Evolutionary conservation across 306 rosid species (phyloP).

Genomic region (Dicorynia guianensis): DNA sequence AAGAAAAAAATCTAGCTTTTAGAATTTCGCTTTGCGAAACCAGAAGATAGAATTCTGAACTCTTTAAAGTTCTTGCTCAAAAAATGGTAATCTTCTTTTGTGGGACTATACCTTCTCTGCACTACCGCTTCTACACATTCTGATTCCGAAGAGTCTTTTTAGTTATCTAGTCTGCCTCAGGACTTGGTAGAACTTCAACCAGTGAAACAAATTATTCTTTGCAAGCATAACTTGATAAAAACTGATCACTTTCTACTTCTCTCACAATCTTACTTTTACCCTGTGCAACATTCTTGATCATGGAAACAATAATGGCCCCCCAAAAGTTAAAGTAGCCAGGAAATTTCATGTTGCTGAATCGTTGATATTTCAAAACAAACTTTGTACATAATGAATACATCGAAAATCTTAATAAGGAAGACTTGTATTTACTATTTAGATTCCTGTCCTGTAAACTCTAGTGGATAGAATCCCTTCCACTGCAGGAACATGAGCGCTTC

Average conservation of each 20-base stretch:
- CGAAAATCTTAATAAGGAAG: conserved; percentile 27
- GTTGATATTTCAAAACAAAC: neutral
- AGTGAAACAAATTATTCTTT: conserved; percentile 7
- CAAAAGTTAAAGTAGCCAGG: conserved; percentile 20
- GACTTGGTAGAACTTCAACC: conserved; percentile 2
- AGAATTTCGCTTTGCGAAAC: neutral
- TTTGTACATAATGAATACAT: conserved; percentile 7
- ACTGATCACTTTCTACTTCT: neutral
- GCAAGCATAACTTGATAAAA: conserved; percentile 16
- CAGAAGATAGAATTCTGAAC: neutral
- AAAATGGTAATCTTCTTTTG: neutral
- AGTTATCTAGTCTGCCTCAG: too few relatives aligned
- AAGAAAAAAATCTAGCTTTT: too few relatives aligned
- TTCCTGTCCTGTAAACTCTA: conserved; percentile 32
- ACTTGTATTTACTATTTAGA: conserved; percentile 31
- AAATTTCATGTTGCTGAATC: conserved; percentile 19
- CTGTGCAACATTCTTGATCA: neutral
- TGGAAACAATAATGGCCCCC: conserved; percentile 24
- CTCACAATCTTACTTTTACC: neutral
- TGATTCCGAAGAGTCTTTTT: neutral
- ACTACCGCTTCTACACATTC: neutral
- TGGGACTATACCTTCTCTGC: neutral
- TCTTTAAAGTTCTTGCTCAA: neutral
- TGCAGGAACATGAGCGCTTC: conserved; percentile 63
- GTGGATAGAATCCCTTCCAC: conserved; percentile 48